Percentiles rank a stretch among this genome's conserved stretches.
Conservation (phyloP, 148 eudicot genomes). For the Chenopodium quinoa region DNA sequence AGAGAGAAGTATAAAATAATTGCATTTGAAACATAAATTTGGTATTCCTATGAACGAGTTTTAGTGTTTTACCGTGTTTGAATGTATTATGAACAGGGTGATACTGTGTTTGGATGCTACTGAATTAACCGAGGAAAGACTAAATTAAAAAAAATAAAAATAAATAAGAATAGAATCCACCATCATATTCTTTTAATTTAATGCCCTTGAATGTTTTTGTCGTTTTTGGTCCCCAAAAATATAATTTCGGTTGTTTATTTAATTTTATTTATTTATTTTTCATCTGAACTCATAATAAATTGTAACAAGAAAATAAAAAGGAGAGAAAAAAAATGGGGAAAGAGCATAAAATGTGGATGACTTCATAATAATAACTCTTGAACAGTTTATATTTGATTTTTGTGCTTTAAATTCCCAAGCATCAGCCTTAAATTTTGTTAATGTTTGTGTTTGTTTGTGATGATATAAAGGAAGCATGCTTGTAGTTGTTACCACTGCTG, state of each 20-base stretch:
- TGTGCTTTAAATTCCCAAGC: slow-evolving; percentile 8
- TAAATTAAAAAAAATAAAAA: neutral
- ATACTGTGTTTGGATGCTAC: slow-evolving; percentile 25
- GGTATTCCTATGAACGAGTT: slow-evolving; percentile 29
- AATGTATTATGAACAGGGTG: slow-evolving; percentile 23
- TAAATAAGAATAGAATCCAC: slow-evolving; percentile 9
- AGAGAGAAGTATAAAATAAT: neutral
- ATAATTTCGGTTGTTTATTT: neutral
- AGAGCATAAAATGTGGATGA: slow-evolving; percentile 12
- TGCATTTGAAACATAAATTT: slow-evolving; percentile 20
- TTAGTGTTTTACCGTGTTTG: slow-evolving; percentile 24
- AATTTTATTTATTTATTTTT: too few species aligned
- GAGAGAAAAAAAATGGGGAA: neutral
- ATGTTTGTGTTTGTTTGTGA: slow-evolving; percentile 9
- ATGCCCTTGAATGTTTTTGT: slow-evolving; percentile 26
- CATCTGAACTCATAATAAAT: neutral
- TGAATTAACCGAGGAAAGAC: slow-evolving; percentile 26
- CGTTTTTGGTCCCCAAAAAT: slow-evolving; percentile 24
- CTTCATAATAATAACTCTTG: neutral
- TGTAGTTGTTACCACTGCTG: neutral
- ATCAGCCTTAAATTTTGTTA: slow-evolving; percentile 19
- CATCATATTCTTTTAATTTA: slow-evolving; percentile 1
- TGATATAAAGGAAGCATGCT: slow-evolving; percentile 15
- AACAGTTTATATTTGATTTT: neutral
- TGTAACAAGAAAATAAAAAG: too few species aligned